phyloP scores from a whole-genome alignment of 345 rosid genomes.

The Cochlearia excelsa region DNA sequence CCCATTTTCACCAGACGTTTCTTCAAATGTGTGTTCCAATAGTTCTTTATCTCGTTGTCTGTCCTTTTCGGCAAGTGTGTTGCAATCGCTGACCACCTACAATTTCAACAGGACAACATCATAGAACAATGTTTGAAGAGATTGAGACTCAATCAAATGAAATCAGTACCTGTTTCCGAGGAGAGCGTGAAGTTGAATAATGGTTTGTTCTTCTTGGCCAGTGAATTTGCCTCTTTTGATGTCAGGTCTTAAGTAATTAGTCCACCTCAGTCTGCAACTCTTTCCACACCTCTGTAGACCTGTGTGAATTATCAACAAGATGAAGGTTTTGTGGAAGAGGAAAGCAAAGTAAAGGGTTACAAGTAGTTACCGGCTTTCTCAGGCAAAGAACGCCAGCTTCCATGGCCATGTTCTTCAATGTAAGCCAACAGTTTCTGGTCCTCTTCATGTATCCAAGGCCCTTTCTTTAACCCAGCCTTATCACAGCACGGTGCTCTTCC shows the following conservation, averaged over 20 bases:
- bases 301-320: conserved; percentile 21
- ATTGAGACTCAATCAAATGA: background rate
- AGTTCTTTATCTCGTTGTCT: conserved; percentile 75
- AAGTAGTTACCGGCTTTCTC: conserved; percentile 63
- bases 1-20: conserved; percentile 68
- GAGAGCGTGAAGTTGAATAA: conserved; percentile 94
- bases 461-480: conserved; percentile 86
- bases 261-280: conserved; percentile 95
- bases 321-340: background rate
- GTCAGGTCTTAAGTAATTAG: conserved; percentile 88
- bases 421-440: conserved; percentile 89
- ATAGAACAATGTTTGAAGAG: conserved; percentile 10
- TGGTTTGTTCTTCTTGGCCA: conserved; percentile 87
- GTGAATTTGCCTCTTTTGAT: conserved; percentile 93
- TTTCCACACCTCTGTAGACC: conserved; percentile 93
- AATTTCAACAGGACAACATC: conserved; percentile 2
- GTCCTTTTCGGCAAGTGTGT: conserved; percentile 72
- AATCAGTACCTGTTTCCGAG: conserved; percentile 72
- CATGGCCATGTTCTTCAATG: conserved; percentile 90
- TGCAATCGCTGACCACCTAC: conserved; percentile 84
- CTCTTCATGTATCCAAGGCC: conserved; percentile 97
- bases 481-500: conserved; percentile 82
- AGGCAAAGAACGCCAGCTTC: conserved; percentile 93
- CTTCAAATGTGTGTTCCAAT: conserved; percentile 83
- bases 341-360: background rate